phyloP scores from a whole-genome alignment of 768 basidiomycete species.

The Tylopilus balloui region DNA sequence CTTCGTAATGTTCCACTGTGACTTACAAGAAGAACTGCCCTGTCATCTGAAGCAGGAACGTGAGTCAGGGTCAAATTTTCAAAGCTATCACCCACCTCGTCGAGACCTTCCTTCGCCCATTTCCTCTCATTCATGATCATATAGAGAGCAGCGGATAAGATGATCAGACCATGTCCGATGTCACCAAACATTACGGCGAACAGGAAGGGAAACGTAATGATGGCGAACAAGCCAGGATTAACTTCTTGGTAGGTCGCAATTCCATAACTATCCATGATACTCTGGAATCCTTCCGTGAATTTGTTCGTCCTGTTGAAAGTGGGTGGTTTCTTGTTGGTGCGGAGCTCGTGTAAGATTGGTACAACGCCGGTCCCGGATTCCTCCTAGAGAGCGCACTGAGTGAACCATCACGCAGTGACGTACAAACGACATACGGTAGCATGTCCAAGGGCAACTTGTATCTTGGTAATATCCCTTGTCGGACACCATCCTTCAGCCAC shows the following conservation, averaged over 20 bases:
- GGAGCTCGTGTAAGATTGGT: slow-evolving; percentile 87
- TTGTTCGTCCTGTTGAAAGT: slow-evolving; percentile 94
- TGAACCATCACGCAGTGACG: neutral
- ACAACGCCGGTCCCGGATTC: slow-evolving; percentile 90
- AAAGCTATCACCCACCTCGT: slow-evolving; percentile 50
- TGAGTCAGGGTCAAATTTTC: slow-evolving; percentile 8
- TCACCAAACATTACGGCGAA: slow-evolving; percentile 99
- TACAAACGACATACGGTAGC: slow-evolving; percentile 61
- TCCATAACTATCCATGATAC: slow-evolving; percentile 98
- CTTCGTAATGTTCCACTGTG: neutral
- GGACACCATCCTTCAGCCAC: slow-evolving; percentile 99
- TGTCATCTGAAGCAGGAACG: slow-evolving; percentile 49
- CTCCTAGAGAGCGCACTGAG: slow-evolving; percentile 44
- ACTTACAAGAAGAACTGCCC: slow-evolving; percentile 92
- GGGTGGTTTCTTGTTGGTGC: slow-evolving; percentile 87
- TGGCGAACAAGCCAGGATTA: slow-evolving; percentile 91
- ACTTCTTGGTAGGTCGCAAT: slow-evolving; percentile 93
- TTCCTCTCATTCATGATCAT: slow-evolving; percentile 88
- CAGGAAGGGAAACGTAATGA: slow-evolving; percentile 94
- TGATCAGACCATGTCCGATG: slow-evolving; percentile 90
- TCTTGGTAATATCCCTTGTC: slow-evolving; percentile 80
- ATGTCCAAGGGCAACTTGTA: slow-evolving; percentile 82
- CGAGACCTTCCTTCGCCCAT: slow-evolving; percentile 67
- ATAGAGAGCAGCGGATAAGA: slow-evolving; percentile 65
- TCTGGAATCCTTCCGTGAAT: slow-evolving; percentile 95